Conservation (phyloP, 2,329 filamentous ascomycete genomes). For the Penicillium sp. region DNA sequence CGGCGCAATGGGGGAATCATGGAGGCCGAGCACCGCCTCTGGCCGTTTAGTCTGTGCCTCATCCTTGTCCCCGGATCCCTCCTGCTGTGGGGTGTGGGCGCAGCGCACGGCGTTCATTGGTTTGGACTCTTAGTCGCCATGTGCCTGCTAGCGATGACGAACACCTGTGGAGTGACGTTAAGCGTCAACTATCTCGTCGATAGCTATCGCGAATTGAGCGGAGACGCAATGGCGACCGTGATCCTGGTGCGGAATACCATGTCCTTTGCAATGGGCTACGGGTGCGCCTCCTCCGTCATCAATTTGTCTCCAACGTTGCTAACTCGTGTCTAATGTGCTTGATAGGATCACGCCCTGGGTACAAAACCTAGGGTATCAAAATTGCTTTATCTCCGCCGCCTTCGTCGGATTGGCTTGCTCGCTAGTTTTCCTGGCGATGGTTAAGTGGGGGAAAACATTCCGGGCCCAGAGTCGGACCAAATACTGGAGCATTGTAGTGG, state of each 20-base stretch:
- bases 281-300: conserved; percentile 27
- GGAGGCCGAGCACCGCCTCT: conserved; percentile 49
- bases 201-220: conserved; percentile 46
- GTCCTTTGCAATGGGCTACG: conserved; percentile 53
- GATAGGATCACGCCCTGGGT: conserved; percentile 54
- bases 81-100: conserved; percentile 48
- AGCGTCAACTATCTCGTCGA: conserved; percentile 49
- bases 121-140: conserved; percentile 50
- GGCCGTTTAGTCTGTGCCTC: conserved; percentile 43
- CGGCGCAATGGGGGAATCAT: conserved; percentile 47
- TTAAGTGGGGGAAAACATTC: conserved; percentile 45
- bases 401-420: conserved; percentile 44
- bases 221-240: conserved; percentile 48
- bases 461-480: conserved; percentile 39
- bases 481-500: conserved; percentile 44
- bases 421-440: conserved; percentile 46
- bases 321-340: not conserved
- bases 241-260: conserved; percentile 56
- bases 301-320: not conserved
- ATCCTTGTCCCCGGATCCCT: conserved; percentile 41
- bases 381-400: conserved; percentile 50
- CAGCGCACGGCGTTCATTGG: conserved; percentile 49
- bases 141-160: conserved; percentile 47
- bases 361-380: conserved; percentile 48
- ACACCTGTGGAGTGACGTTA: conserved; percentile 43